Percentiles rank a stretch among this genome's conserved stretches.
These are phyloP conservation scores for Blastocystis sp. DNA, from an alignment of 352 stramenopile genomes.

Conservation along the genomic window DNA sequence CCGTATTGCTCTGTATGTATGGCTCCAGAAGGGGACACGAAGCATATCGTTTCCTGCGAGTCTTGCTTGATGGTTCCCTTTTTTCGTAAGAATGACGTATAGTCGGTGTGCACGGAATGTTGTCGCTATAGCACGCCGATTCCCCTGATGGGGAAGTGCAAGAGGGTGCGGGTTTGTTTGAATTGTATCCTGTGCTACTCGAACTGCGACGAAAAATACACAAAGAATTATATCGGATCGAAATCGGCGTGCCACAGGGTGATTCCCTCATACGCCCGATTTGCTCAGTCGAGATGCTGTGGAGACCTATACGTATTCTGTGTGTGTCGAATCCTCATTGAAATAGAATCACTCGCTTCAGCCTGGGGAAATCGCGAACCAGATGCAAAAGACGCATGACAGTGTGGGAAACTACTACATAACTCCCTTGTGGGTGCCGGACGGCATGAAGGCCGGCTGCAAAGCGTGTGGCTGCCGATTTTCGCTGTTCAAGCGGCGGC, in stretches of 20 bases:
- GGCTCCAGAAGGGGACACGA: not conserved
- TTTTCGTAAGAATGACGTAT: not conserved
- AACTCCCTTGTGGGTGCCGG: slow-evolving; percentile 56
- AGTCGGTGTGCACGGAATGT: slow-evolving; percentile 29
- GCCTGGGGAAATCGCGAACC: not conserved
- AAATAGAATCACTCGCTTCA: slow-evolving; percentile 33
- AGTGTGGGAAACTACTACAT: slow-evolving; percentile 2
- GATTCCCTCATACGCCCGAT: slow-evolving; percentile 18
- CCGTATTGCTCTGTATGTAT: not conserved
- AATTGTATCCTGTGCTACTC: slow-evolving; percentile 47
- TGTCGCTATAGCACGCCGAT: slow-evolving; percentile 44
- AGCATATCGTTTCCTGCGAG: slow-evolving; percentile 30
- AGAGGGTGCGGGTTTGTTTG: slow-evolving; percentile 9
- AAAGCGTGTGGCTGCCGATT: not conserved
- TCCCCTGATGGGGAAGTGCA: slow-evolving; percentile 42
- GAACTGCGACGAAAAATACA: slow-evolving; percentile 4
- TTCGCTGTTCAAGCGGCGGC: slow-evolving; percentile 35
- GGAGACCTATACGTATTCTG: slow-evolving; percentile 43
- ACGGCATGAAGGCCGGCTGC: slow-evolving; percentile 1
- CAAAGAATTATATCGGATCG: not conserved
- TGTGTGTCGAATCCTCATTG: not conserved
- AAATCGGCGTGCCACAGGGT: no score
- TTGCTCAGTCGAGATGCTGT: slow-evolving; percentile 54
- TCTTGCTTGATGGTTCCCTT: slow-evolving; percentile 27
- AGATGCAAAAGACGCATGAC: not conserved